Evolutionary conservation across 208 protist species (phyloP).

Genomic region (Acanthamoeba lugdunensis): DNA sequence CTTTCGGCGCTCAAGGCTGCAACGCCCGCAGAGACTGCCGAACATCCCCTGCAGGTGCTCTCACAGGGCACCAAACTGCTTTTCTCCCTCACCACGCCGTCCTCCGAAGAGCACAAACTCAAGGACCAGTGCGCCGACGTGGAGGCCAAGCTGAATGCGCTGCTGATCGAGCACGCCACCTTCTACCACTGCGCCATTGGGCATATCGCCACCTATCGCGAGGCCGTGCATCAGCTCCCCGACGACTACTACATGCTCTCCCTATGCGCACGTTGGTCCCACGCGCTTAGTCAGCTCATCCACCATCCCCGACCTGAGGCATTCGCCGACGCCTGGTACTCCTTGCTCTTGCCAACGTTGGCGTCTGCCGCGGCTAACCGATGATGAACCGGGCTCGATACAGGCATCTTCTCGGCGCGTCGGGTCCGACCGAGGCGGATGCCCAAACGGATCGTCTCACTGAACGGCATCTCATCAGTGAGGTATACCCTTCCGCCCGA

Average conservation of each 20-base stretch:
- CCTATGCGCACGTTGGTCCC: constrained; percentile 16
- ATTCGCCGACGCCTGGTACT: neutral
- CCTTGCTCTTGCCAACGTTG: neutral
- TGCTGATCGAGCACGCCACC: neutral
- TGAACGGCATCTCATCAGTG: neutral
- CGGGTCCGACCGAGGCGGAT: neutral
- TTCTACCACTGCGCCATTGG: neutral
- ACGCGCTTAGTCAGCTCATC: neutral
- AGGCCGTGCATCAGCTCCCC: constrained; percentile 9
- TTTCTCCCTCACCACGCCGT: constrained; percentile 17
- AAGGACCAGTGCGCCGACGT: constrained; percentile 45
- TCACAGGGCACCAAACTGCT: neutral
- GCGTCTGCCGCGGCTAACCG: neutral
- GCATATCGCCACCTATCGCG: constrained; percentile 1
- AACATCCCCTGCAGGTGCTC: neutral
- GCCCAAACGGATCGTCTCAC: neutral
- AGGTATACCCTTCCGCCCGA: neutral
- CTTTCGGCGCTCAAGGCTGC: neutral
- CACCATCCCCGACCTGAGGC: neutral
- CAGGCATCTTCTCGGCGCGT: neutral
- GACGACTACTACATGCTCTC: constrained; percentile 22
- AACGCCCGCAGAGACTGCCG: neutral
- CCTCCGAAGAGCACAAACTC: constrained; percentile 19
- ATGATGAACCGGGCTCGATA: neutral
- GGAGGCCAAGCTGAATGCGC: constrained; percentile 5